Conservation (phyloP, 208 protist species). For the Acanthamoeba healyi region DNA sequence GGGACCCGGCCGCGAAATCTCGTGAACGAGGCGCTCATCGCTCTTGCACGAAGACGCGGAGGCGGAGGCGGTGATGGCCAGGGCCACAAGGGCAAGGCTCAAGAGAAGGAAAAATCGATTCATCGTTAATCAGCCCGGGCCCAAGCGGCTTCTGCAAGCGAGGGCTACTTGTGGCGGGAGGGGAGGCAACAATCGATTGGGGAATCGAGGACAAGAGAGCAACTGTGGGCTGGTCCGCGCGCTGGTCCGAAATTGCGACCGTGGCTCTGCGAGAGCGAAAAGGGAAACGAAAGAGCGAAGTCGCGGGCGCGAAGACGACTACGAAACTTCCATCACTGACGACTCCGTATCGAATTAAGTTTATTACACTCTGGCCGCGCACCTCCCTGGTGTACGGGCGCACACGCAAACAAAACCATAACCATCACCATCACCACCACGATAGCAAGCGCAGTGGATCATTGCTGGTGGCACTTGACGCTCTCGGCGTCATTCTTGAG, state of each 20-base stretch:
- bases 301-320: background rate
- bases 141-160: background rate
- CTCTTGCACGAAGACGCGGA: background rate
- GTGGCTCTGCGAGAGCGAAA: too few relatives aligned
- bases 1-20: background rate
- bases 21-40: background rate
- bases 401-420: too few relatives aligned
- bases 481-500: conserved; percentile 10
- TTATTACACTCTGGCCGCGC: too few relatives aligned
- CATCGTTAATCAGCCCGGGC: background rate
- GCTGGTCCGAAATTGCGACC: too few relatives aligned
- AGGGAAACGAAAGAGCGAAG: background rate
- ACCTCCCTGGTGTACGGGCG: too few relatives aligned
- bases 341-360: too few relatives aligned
- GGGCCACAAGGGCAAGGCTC: background rate
- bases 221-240: too few relatives aligned
- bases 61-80: background rate
- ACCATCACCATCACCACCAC: too few relatives aligned
- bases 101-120: background rate
- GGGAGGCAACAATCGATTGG: background rate
- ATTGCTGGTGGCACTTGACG: conserved; percentile 43
- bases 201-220: too few relatives aligned
- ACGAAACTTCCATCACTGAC: background rate
- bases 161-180: too few relatives aligned
- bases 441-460: too few relatives aligned